Percentiles rank a stretch among this genome's conserved stretches.
Conservation (phyloP, 140 eudicot genomes). For the Bidens hawaiensis region DNA sequence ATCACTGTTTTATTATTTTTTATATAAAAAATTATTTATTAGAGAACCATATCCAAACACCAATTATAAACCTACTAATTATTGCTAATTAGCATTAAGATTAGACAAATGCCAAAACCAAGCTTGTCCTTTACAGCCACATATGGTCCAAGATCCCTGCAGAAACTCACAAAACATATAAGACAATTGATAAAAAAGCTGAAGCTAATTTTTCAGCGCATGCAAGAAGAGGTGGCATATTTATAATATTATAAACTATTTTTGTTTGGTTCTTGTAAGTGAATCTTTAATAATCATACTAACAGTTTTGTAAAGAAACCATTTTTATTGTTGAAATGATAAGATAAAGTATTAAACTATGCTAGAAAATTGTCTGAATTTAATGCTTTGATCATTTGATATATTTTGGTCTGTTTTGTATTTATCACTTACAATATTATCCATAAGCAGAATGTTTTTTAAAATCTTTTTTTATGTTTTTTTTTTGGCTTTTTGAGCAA, state of each 20-base stretch:
- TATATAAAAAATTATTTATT: background rate
- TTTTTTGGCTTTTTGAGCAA: conserved; percentile 19
- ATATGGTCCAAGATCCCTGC: conserved; percentile 21
- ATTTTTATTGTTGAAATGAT: background rate
- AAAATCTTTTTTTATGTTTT: background rate
- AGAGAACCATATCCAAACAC: conserved; percentile 2
- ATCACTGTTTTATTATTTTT: background rate
- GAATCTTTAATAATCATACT: conserved; percentile 6
- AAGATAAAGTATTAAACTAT: too few species aligned
- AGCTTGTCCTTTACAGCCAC: conserved; percentile 28
- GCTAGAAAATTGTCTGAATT: conserved; percentile 9
- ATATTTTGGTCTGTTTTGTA: background rate
- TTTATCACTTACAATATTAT: background rate
- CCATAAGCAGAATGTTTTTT: background rate
- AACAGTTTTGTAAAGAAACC: background rate
- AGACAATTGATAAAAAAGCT: conserved; percentile 25
- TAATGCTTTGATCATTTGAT: background rate
- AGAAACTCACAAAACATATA: conserved; percentile 23
- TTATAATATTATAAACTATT: background rate
- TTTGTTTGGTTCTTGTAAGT: background rate
- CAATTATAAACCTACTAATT: background rate
- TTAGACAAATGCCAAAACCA: conserved; percentile 16
- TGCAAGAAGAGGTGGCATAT: conserved; percentile 11
- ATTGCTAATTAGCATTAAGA: conserved; percentile 5
- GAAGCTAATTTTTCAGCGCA: conserved; percentile 24